Conservation (phyloP, 176 grass and related monocot genomes). For the Microstegium vimineum region DNA sequence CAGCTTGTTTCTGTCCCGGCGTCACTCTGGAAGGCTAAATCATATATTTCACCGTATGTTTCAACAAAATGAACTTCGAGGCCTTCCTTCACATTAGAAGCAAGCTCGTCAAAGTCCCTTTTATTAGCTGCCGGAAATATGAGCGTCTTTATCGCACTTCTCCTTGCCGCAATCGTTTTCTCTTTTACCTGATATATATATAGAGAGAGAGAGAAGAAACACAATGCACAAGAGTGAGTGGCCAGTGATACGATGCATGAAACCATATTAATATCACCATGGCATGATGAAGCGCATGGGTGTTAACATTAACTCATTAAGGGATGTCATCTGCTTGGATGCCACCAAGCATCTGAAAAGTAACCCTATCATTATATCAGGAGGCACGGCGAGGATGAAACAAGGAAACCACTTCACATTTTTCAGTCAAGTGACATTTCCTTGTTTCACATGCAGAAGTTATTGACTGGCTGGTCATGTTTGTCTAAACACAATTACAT, state of each 20-base stretch:
- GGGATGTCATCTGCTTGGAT: not conserved
- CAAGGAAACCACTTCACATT: not conserved
- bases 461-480: not conserved
- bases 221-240: not conserved
- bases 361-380: not conserved
- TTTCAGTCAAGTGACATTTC: not conserved
- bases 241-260: not conserved
- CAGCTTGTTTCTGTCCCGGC: conserved; percentile 33
- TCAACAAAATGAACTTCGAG: conserved; percentile 91
- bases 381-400: not conserved
- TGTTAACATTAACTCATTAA: not conserved
- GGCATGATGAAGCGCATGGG: not conserved
- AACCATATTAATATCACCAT: not conserved
- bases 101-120: conserved; percentile 89
- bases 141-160: conserved; percentile 75
- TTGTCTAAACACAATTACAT: not conserved
- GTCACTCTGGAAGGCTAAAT: conserved; percentile 57
- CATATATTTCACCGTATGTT: conserved; percentile 66
- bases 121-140: conserved; percentile 89
- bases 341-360: not conserved
- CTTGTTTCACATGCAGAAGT: not conserved
- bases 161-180: conserved; percentile 90
- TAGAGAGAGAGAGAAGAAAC: conserved; percentile 10
- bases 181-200: conserved; percentile 88
- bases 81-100: conserved; percentile 89